Base-by-base conservation (phyloP, 129 eudicot genomes). In the Escallonia herrerae region DNA sequence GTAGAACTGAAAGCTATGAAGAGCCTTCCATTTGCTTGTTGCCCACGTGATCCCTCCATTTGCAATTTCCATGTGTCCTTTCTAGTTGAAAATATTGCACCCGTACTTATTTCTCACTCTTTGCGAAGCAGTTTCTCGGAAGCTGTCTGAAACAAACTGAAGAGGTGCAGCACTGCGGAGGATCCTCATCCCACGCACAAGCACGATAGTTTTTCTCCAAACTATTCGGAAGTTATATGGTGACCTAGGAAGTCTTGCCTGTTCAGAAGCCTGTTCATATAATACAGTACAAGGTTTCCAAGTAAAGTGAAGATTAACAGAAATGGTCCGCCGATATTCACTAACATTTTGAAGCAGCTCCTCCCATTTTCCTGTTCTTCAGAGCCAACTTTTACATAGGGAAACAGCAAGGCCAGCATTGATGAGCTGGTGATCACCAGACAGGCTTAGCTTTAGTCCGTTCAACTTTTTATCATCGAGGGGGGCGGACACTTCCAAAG, bases 331-430 rank as follows among this genome's bases (percentile, higher is more conserved):
- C 7, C 37, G 38, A 44, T 3, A 37, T 14, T 51, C 55, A 75
- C 91, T 84, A 54, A 83, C 97, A 72, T 81, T 45, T 64, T 80
- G 76, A 56, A 76, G 73, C 46, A 79, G 71, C 62, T 73, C 77
- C 56, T 81, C 70, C 84, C 84, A 78, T 56, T 71, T 76, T 74
- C 86, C 76, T 39, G 80, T 81, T 38, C 70, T 48, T 49, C 49
- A 68, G 64, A 89, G 95, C 96, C 96, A 89, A 69, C 87, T 67
- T 81, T 76, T 86, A 65, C 96, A 89, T 37, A 89, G 90, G 44
- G 95, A 87, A 42, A 86, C 84, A 53, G 96, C 96, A 58, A 89
- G 96, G 64, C 87, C 90, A 79, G 96, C 96, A 72, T 89, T 89
- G 62, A 81, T 71, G 68, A 78, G 74, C 54, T 89, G 96, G 84